Evolutionary conservation across 2,329 filamentous ascomycete genomes (phyloP).

Genomic region (Xylaria polymorpha): DNA sequence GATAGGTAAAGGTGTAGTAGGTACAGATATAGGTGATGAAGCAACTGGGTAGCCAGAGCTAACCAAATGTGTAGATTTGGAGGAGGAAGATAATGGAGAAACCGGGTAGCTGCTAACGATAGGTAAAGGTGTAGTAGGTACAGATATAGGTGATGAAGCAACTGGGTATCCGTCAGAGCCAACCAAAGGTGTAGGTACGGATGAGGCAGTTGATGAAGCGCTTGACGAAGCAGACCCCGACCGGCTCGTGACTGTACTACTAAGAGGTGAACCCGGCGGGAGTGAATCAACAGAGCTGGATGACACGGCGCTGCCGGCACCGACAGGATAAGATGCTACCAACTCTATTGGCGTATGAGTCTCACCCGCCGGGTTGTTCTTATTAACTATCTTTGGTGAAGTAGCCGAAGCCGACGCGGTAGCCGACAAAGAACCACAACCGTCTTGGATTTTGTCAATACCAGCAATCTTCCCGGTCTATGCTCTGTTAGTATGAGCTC

Average conservation of each 20-base stretch:
- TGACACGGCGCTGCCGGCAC: not conserved
- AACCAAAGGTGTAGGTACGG: conserved; percentile 2
- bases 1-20: not conserved
- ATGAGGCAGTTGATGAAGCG: conserved; percentile 6
- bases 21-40: conserved; percentile 28
- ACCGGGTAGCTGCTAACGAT: conserved; percentile 41
- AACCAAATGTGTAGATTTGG: not conserved
- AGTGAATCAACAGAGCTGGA: conserved; percentile 4
- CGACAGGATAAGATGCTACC: conserved; percentile 1
- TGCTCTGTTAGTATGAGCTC: conserved; percentile 34
- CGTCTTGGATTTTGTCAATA: conserved; percentile 45
- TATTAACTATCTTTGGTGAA: conserved; percentile 36
- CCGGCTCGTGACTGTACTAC: conserved; percentile 1
- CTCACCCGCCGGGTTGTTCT: conserved; percentile 31
- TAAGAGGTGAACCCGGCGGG: not conserved
- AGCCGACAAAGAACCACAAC: conserved; percentile 34
- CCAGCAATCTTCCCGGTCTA: conserved; percentile 45
- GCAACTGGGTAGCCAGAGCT: not conserved
- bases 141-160: conserved; percentile 32
- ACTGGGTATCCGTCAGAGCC: conserved; percentile 36
- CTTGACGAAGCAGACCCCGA: conserved; percentile 12
- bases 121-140: not conserved
- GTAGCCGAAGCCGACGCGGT: conserved; percentile 14
- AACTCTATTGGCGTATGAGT: conserved; percentile 29
- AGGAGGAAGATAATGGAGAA: conserved; percentile 34